A percentile compares a stretch with the other conserved stretches of the same genome.
phyloP scores from a whole-genome alignment of 768 basidiomycete genomes.

The Pulveroboletus ravenelii region DNA sequence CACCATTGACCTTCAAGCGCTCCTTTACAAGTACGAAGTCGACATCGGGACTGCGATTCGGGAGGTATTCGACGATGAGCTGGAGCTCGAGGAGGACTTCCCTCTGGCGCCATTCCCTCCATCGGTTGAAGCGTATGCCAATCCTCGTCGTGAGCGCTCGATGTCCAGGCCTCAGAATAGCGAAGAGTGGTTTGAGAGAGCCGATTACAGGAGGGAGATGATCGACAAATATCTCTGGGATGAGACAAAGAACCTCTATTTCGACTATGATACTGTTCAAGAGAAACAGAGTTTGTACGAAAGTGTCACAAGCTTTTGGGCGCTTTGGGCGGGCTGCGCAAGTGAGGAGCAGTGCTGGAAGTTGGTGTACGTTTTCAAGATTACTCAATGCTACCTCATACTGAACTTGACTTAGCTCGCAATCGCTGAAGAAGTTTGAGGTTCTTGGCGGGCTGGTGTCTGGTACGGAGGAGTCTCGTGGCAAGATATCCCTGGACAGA shows the following conservation, averaged over 20 bases:
- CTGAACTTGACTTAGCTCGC: constrained; percentile 47
- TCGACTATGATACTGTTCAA: constrained; percentile 91
- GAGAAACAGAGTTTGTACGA: constrained; percentile 93
- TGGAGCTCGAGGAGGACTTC: constrained; percentile 92
- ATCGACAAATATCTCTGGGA: constrained; percentile 98
- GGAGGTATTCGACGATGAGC: constrained; percentile 89
- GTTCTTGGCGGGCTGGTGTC: constrained; percentile 93
- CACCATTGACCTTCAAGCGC: constrained; percentile 91
- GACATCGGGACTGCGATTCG: constrained; percentile 98
- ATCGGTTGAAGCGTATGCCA: constrained; percentile 62
- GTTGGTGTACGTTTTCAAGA: constrained; percentile 66
- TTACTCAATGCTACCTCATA: neutral
- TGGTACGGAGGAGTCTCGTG: constrained; percentile 94
- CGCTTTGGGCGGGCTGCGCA: constrained; percentile 95
- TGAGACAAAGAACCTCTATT: constrained; percentile 89
- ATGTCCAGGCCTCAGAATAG: constrained; percentile 61
- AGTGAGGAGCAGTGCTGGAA: constrained; percentile 93
- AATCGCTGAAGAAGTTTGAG: constrained; percentile 92
- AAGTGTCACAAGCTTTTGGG: constrained; percentile 95
- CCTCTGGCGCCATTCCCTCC: constrained; percentile 89
- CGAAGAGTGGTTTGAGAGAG: constrained; percentile 91
- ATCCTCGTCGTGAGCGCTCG: constrained; percentile 56
- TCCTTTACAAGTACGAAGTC: constrained; percentile 97
- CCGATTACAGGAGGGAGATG: constrained; percentile 72
- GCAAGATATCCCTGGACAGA: constrained; percentile 90